Conservation (phyloP, 441 rosid genomes). For the Mallotus repandus region DNA sequence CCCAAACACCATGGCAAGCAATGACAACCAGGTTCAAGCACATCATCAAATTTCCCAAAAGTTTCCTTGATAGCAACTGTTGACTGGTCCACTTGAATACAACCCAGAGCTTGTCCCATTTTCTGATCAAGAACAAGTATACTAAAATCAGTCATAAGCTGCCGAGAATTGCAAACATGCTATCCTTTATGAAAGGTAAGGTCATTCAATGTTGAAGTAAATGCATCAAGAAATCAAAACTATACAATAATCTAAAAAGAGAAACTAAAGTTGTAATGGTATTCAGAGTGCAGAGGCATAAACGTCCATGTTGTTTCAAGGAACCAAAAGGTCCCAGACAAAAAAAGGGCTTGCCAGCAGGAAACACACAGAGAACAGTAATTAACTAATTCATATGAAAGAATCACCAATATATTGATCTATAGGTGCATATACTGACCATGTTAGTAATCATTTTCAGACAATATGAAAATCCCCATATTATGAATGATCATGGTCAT, state of each 20-base stretch:
- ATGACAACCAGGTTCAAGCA: conserved; percentile 38
- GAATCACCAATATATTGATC: background rate
- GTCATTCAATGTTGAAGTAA: background rate
- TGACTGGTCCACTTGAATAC: conserved; percentile 44
- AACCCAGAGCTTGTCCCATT: conserved; percentile 45
- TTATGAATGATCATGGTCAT: background rate
- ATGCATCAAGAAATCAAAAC: background rate
- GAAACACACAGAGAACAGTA: background rate
- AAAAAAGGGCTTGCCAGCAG: background rate
- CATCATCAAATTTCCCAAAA: conserved; percentile 40
- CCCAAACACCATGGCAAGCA: conserved; percentile 43
- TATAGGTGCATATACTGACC: background rate
- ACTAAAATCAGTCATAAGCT: background rate
- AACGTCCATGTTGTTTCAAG: background rate
- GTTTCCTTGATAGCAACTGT: conserved; percentile 34
- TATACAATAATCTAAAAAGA: background rate
- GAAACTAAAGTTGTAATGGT: background rate
- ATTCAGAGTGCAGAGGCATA: background rate
- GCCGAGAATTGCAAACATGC: background rate
- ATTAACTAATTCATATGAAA: background rate
- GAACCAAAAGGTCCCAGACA: background rate
- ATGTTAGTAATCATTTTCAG: background rate
- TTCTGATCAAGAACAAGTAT: conserved; percentile 3
- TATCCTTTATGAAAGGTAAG: conserved; percentile 3
- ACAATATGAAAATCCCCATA: background rate